Evolutionary conservation across 257 asterid species (phyloP).

Genomic region (Voacanga thouarsii): DNA sequence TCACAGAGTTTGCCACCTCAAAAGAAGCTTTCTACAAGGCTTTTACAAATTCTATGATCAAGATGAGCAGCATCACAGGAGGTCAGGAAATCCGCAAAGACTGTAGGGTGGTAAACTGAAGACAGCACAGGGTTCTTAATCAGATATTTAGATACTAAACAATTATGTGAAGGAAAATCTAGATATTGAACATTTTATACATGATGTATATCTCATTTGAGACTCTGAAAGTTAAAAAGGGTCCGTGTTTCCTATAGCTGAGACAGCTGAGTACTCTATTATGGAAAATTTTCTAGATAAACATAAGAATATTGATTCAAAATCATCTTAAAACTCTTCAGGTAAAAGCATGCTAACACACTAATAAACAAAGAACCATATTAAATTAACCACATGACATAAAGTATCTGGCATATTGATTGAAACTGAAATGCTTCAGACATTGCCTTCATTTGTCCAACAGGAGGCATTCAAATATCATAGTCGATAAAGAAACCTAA

Average conservation of each 20-base stretch:
- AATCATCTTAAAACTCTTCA: neutral
- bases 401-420: neutral
- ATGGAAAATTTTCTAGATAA: neutral
- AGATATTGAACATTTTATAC: neutral
- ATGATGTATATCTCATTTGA: neutral
- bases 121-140: neutral
- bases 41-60: slow-evolving; percentile 68
- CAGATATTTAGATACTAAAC: neutral
- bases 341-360: neutral
- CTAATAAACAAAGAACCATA: neutral
- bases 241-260: neutral
- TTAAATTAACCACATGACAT: neutral
- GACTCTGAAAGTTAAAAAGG: neutral
- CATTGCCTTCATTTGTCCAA: neutral
- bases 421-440: neutral
- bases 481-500: neutral
- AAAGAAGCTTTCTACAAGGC: slow-evolving; percentile 55
- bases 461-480: neutral
- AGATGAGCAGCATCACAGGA: slow-evolving; percentile 82
- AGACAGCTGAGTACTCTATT: neutral
- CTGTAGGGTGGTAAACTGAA: slow-evolving; percentile 63
- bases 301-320: neutral
- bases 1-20: slow-evolving; percentile 59
- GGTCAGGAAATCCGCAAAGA: slow-evolving; percentile 78
- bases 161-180: neutral